Percentiles rank a stretch among this genome's conserved stretches.
phyloP scores from a whole-genome alignment of 2,329 filamentous ascomycete genomes.

The Hymenoscyphus repandus region DNA sequence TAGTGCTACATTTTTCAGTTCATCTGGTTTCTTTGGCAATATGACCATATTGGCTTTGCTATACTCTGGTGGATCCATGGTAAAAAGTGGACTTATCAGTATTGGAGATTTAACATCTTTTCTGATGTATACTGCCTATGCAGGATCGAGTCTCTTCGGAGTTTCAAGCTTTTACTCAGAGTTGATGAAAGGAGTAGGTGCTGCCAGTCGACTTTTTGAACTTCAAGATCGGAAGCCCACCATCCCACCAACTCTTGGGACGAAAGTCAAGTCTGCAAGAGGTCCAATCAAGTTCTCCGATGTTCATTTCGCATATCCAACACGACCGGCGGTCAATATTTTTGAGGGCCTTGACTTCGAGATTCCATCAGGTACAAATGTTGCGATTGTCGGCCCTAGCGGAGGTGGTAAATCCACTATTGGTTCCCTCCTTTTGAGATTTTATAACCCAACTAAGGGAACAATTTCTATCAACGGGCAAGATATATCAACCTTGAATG shows the following conservation, averaged over 20 bases:
- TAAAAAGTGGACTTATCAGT: conserved; percentile 77
- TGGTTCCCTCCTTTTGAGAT: conserved; percentile 81
- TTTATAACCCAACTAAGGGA: conserved; percentile 79
- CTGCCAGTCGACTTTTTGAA: conserved; percentile 93
- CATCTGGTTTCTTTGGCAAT: conserved; percentile 89
- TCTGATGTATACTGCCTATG: conserved; percentile 94
- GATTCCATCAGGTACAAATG: conserved; percentile 88
- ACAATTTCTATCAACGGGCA: conserved; percentile 77
- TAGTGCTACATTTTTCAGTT: conserved; percentile 81
- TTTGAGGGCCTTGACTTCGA: conserved; percentile 86
- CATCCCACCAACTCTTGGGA: conserved; percentile 80
- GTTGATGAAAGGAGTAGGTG: conserved; percentile 97
- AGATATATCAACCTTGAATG: conserved; percentile 82
- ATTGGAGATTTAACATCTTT: conserved; percentile 94
- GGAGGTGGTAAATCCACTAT: conserved; percentile 97
- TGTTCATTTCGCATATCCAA: conserved; percentile 88
- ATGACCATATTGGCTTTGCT: conserved; percentile 91
- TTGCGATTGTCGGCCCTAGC: conserved; percentile 93
- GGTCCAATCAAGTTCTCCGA: conserved; percentile 85
- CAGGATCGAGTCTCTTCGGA: conserved; percentile 82
- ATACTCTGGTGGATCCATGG: conserved; percentile 85
- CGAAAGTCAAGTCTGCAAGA: conserved; percentile 74
- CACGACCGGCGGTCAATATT: conserved; percentile 83
- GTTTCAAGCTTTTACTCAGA: conserved; percentile 96
- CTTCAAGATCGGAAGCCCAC: conserved; percentile 84